phyloP scores from a whole-genome alignment of 2,329 filamentous ascomycete species.

The Eutypa lata region DNA sequence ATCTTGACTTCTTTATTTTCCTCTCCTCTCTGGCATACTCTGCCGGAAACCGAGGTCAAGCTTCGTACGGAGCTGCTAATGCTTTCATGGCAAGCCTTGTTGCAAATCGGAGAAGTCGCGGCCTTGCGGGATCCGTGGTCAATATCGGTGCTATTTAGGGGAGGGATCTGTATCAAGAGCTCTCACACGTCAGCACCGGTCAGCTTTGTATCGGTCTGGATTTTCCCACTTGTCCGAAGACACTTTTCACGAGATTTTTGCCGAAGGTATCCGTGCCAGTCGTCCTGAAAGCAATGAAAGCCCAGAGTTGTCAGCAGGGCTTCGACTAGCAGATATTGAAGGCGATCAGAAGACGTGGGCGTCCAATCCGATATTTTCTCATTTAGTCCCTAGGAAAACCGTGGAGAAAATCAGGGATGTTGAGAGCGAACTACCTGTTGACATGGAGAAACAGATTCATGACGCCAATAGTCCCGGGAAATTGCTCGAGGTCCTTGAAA shows the following conservation, averaged over 20 bases:
- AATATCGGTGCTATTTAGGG: slow-evolving; percentile 15
- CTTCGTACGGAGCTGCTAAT: slow-evolving; percentile 40
- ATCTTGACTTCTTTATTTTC: neutral
- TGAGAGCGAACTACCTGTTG: too few species aligned
- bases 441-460: too few species aligned
- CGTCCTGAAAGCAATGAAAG: slow-evolving; percentile 5
- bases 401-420: too few species aligned
- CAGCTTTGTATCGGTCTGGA: slow-evolving; percentile 14
- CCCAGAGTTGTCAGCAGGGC: slow-evolving; percentile 14
- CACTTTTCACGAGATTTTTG: slow-evolving; percentile 29
- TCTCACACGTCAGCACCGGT: slow-evolving; percentile 1
- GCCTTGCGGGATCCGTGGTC: slow-evolving; percentile 7
- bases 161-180: slow-evolving; percentile 13
- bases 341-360: too few species aligned
- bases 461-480: too few species aligned
- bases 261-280: slow-evolving; percentile 25
- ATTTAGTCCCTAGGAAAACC: too few species aligned
- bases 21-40: neutral
- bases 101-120: slow-evolving; percentile 9
- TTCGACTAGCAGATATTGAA: neutral
- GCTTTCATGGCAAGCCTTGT: slow-evolving; percentile 24
- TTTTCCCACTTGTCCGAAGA: slow-evolving; percentile 25
- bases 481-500: too few species aligned
- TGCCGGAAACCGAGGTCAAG: slow-evolving; percentile 36
- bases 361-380: too few species aligned